Evolutionary conservation across 768 basidiomycete species (phyloP).

Genomic region (Hypholoma sublateritium): DNA sequence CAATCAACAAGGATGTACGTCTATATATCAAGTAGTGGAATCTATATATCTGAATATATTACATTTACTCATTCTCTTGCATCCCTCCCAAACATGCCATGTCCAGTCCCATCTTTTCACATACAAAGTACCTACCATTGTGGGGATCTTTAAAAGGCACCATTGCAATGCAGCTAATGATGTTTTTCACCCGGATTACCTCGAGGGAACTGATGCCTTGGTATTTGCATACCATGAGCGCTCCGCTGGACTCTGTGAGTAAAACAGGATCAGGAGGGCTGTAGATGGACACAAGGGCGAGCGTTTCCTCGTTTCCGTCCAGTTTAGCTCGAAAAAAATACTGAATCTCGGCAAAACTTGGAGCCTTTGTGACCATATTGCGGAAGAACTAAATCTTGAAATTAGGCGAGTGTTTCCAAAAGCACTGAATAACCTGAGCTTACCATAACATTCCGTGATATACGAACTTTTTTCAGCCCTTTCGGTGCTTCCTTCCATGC

Average conservation of each 20-base stretch:
- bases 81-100: conserved; percentile 4
- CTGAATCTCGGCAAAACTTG: conserved; percentile 15
- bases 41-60: background rate
- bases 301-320: background rate
- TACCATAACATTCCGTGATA: conserved; percentile 15
- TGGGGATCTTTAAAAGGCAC: conserved; percentile 2
- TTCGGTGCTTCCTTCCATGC: conserved; percentile 8
- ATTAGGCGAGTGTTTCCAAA: background rate
- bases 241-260: conserved; percentile 2
- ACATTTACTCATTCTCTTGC: background rate
- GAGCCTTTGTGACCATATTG: background rate
- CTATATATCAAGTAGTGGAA: no score
- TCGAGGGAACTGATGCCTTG: background rate
- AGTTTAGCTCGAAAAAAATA: conserved; percentile 12
- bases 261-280: conserved; percentile 5
- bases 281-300: conserved; percentile 13
- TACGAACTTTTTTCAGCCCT: conserved; percentile 1
- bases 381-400: background rate
- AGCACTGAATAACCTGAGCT: background rate
- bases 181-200: conserved; percentile 5
- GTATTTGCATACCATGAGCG: conserved; percentile 6
- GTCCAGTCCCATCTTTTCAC: conserved; percentile 11
- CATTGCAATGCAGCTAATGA: conserved; percentile 8
- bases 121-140: conserved; percentile 9
- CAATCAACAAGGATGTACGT: background rate